Evolutionary conservation across 257 asterid species (phyloP), one percentile per base, ranked within the genome.

Genomic region (Nicotiana obtusifolia): DNA sequence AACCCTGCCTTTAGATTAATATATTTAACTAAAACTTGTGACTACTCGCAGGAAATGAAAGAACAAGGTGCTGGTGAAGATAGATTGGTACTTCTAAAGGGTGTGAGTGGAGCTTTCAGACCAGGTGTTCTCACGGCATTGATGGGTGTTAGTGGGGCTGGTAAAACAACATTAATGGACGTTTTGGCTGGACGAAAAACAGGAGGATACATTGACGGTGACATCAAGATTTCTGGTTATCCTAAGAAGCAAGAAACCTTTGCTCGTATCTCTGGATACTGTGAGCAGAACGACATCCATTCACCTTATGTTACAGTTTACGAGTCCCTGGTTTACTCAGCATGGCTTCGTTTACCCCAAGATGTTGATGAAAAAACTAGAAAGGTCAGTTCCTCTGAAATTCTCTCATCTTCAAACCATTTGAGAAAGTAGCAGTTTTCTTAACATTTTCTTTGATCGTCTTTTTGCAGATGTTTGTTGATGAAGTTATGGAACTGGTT

Each of bases 81-180:
- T 47, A 91, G 83, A 57, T 83, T 92, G 78, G 88, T 85, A 31
- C 95, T 91, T 71, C 82, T 92, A 24, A 91, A 88, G 77, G 86
- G 92, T 20, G 92, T 91, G 33, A 92, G 91, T 83, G 97, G 95
- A 30, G 92, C 90, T 13, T 91, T 92, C 60, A 89, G 88, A 85
- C 97, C 95, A 0, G 95, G 95, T 19, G 81, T 91, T 79, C 89
- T 92, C 41, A 86, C 95, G 8, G 93, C 95, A 64, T 75, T 92
- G 67, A 91, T 92, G 95, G 97, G 97, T 15, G 92, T 92, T 17
- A 92, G 93, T 69, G 97, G 97, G 24, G 97, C 97, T 0, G 97
- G 97, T 2, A 92, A 92, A 86, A 92, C 97, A 1, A 92, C 97
- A 7, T 91, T 92, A 35, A 88, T 92, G 97, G 97, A 92, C 31